phyloP scores from a whole-genome alignment of 1,139 yeast species.

The Debaryomyces sp. region DNA sequence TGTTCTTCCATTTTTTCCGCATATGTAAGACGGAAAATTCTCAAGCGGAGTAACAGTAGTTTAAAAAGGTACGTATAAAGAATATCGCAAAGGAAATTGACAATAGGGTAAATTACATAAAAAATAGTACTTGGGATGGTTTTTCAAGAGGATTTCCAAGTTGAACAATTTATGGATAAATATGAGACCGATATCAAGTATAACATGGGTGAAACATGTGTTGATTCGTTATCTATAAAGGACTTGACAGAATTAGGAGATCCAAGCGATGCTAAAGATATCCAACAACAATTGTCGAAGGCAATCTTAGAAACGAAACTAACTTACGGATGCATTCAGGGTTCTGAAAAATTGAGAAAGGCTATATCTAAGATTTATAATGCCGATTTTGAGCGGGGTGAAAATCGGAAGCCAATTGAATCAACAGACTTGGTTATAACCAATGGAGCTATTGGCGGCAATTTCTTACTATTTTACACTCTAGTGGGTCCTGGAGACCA shows the following conservation, averaged over 20 bases:
- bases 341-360: slow-evolving; percentile 41
- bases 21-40: too few relatives aligned
- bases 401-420: slow-evolving; percentile 17
- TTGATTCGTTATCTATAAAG: slow-evolving; percentile 44
- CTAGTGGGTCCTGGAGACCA: slow-evolving; percentile 52
- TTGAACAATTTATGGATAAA: slow-evolving; percentile 61
- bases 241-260: slow-evolving; percentile 38
- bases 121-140: slow-evolving; percentile 26
- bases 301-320: slow-evolving; percentile 25
- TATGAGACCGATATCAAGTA: slow-evolving; percentile 42
- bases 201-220: slow-evolving; percentile 61
- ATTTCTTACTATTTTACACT: slow-evolving; percentile 50
- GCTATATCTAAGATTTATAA: slow-evolving; percentile 41
- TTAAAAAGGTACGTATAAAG: too few relatives aligned
- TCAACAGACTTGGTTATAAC: slow-evolving; percentile 47
- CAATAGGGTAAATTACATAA: not conserved
- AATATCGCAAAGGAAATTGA: too few relatives aligned
- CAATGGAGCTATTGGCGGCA: slow-evolving; percentile 64
- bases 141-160: slow-evolving; percentile 46
- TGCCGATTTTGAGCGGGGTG: slow-evolving; percentile 15
- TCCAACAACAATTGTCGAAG: not conserved
- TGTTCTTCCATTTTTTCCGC: too few relatives aligned
- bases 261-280: slow-evolving; percentile 10
- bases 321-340: slow-evolving; percentile 53
- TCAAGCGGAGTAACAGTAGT: too few relatives aligned